phyloP scores from a whole-genome alignment of 306 rosid genomes.

The Acacia confusa region DNA sequence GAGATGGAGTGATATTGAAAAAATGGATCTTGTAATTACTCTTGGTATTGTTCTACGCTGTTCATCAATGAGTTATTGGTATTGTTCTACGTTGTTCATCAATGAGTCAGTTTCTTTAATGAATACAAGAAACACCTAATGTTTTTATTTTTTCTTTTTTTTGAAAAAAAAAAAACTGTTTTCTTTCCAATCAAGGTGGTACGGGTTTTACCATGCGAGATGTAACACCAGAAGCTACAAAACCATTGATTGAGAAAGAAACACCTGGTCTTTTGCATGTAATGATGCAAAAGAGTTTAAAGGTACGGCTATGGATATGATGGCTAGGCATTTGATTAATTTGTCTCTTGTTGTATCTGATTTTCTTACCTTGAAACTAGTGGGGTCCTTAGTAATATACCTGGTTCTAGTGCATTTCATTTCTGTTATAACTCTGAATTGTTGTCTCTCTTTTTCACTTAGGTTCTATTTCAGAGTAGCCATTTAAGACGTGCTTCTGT shows the following conservation, averaged over 20 bases:
- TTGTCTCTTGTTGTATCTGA: conserved; percentile 18
- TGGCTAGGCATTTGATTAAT: conserved; percentile 6
- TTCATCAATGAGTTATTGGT: conserved; percentile 51
- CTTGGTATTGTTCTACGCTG: conserved; percentile 57
- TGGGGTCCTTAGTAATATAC: not conserved
- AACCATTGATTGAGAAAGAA: conserved; percentile 80
- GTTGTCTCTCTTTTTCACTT: not conserved
- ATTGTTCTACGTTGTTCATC: conserved; percentile 17
- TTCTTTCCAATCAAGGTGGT: conserved; percentile 63
- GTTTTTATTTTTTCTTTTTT: conserved; percentile 5
- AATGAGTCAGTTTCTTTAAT: conserved; percentile 5
- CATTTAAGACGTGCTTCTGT: conserved; percentile 2
- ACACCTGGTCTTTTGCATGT: conserved; percentile 84
- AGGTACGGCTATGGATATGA: conserved; percentile 46
- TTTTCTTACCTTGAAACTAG: not conserved
- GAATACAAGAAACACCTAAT: not conserved
- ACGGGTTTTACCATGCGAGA: conserved; percentile 82
- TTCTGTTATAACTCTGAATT: not conserved
- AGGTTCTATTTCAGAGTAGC: conserved; percentile 12
- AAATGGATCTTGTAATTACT: conserved; percentile 84
- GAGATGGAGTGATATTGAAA: conserved; percentile 79
- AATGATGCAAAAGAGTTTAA: conserved; percentile 93
- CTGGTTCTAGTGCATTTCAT: not conserved
- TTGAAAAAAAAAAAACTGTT: not conserved
- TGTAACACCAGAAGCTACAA: conserved; percentile 96